These are phyloP conservation scores for Euphorbia neoarborescens DNA, from an alignment of 441 rosid genomes.

Conservation along the genomic window DNA sequence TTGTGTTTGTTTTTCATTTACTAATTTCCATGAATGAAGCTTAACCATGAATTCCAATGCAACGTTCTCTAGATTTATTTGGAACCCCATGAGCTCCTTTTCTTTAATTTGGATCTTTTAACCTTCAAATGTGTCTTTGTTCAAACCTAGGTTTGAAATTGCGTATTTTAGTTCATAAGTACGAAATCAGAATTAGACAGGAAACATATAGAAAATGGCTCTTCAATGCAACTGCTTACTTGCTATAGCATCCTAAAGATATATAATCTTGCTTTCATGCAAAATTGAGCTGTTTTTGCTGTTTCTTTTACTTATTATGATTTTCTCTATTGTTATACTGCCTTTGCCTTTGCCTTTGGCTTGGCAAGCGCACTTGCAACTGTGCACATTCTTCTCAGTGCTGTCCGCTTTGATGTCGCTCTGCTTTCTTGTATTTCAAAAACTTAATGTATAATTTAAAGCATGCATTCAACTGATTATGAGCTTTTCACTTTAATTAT, in stretches of 20 bases:
- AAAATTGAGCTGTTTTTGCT: not conserved
- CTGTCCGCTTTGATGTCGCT: not conserved
- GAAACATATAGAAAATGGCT: not conserved
- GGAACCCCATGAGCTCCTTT: not conserved
- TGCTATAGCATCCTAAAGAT: not conserved
- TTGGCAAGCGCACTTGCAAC: too few relatives aligned
- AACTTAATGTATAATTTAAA: not conserved
- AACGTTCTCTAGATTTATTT: not conserved
- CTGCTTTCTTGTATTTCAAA: not conserved
- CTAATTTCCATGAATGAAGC: too few relatives aligned
- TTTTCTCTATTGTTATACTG: too few relatives aligned
- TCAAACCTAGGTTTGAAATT: not conserved
- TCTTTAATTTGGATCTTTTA: not conserved
- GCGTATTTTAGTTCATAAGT: not conserved
- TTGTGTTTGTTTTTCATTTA: too few relatives aligned
- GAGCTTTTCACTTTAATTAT: not conserved
- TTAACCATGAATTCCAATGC: not conserved
- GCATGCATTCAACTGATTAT: not conserved
- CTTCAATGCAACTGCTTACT: not conserved
- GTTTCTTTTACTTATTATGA: too few relatives aligned
- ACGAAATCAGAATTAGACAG: not conserved
- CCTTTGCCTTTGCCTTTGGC: too few relatives aligned
- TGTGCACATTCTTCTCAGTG: not conserved
- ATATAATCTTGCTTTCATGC: not conserved
- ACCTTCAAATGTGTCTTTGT: not conserved